phyloP scores from a whole-genome alignment of 2,329 filamentous ascomycete genomes.

The Capronia epimyces region DNA sequence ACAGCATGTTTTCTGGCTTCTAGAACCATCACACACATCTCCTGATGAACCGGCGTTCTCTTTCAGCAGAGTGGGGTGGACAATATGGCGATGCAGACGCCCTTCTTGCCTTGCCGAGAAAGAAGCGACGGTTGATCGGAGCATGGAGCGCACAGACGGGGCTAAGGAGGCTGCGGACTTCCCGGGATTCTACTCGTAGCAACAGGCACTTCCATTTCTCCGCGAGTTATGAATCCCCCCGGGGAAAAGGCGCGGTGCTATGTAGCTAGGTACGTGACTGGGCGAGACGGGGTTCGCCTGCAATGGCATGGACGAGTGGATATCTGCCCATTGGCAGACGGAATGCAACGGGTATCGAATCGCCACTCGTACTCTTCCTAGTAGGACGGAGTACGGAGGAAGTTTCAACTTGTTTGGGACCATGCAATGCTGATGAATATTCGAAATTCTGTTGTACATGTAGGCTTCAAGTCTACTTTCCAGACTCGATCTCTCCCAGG shows the following conservation, averaged over 20 bases:
- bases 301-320: neutral
- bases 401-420: neutral
- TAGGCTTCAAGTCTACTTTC: slow-evolving; percentile 6
- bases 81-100: neutral
- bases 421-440: slow-evolving; percentile 2
- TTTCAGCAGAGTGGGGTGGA: neutral
- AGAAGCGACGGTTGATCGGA: slow-evolving; percentile 17
- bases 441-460: slow-evolving; percentile 10
- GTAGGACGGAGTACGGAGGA: slow-evolving; percentile 9
- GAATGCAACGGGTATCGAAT: neutral
- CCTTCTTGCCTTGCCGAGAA: slow-evolving; percentile 5
- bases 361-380: neutral
- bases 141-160: neutral
- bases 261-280: too few species aligned
- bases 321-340: neutral
- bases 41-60: neutral
- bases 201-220: slow-evolving; percentile 1
- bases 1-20: neutral
- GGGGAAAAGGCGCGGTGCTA: too few species aligned
- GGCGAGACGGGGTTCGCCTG: too few species aligned
- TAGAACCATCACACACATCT: neutral
- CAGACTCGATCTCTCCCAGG: slow-evolving; percentile 8
- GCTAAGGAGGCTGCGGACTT: too few species aligned
- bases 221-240: neutral
- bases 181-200: too few species aligned